Base-by-base conservation (phyloP, 495 filamentous ascomycete species). In the Aspergillus conjunctus region DNA sequence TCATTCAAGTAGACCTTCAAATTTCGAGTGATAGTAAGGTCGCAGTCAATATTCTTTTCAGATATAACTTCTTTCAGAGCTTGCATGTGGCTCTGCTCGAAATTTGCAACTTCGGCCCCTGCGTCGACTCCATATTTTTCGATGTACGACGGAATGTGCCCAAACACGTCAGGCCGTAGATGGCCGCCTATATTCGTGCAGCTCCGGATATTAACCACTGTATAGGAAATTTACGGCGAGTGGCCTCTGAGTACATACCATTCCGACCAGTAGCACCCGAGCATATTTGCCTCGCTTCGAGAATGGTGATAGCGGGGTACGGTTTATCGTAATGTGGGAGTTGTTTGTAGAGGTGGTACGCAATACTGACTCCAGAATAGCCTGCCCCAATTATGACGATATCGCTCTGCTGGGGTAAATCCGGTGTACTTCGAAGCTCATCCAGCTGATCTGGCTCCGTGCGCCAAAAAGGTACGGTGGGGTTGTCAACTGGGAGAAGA, bases 371-470 rank as follows among this genome's bases (percentile, higher is more conserved):
- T 11, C 88, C 89, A 3, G 85, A 85, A 58, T 90, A 91, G 7
- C 88, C 89, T 55, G 84, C 86, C 9, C 89, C 89, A 39, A 91
- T 83, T 26, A 91, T 85, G n/a, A 91, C 74, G 8, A 82, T 81
- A 48, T 90, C 85, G 33, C 77, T 81, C 8, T 73, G 68, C 0
- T 56, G 30, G 17, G 83, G 87, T 12, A 88, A 76, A 6, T 73
- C 68, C n/a, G 67, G 56, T 7, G 74, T 74, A 32, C 75, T 80
- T 50, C 81, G 81, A 54, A 82, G 64, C 54, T 81, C 77, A 51
- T 87, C 79, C n/a, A 91, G 72, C 12, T 73, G 66, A 51, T 85
- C 78, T 9, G 79, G 81, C 14, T 72, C 57, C 4, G 67, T 71
- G 71, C 90, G 87, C 89, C 89, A 92, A 75, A 88, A 91, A 44